Evolutionary conservation across 2,329 filamentous ascomycete genomes (phyloP).

Genomic region (Fusarium sp.): DNA sequence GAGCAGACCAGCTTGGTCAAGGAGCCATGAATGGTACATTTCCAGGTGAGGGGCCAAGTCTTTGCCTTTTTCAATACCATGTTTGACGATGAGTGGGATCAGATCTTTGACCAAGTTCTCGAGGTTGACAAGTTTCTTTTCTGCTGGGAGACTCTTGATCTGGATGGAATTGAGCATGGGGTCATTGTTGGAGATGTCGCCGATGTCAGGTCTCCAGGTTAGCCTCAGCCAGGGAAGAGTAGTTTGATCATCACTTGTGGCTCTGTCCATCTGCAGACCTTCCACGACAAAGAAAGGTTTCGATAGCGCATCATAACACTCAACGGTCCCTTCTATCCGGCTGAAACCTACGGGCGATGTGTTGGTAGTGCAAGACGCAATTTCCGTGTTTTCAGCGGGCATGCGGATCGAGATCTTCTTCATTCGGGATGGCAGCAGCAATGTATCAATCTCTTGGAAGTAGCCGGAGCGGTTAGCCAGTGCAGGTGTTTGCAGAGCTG

Average conservation of each 20-base stretch:
- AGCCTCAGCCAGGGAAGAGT: conserved; percentile 45
- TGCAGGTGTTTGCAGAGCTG: conserved; percentile 43
- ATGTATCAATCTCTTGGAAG: conserved; percentile 46
- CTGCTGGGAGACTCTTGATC: conserved; percentile 44
- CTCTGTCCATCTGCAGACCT: conserved; percentile 45
- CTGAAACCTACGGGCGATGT: conserved; percentile 43
- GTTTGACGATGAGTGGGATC: conserved; percentile 39
- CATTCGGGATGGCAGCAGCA: conserved; percentile 41
- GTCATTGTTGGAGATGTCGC: conserved; percentile 43
- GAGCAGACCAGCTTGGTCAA: conserved; percentile 37
- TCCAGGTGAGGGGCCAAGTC: conserved; percentile 34
- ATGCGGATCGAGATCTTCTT: conserved; percentile 45
- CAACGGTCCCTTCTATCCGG: conserved; percentile 38
- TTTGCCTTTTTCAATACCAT: conserved; percentile 34
- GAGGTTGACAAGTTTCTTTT: conserved; percentile 44
- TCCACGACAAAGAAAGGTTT: conserved; percentile 43
- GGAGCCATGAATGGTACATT: conserved; percentile 36
- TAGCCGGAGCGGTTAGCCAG: conserved; percentile 41
- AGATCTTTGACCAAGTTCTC: conserved; percentile 44
- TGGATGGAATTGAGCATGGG: conserved; percentile 40
- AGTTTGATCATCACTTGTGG: conserved; percentile 36
- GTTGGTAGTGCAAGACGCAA: conserved; percentile 36
- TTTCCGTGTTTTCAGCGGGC: conserved; percentile 38
- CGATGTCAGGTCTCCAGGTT: conserved; percentile 43
- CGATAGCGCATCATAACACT: conserved; percentile 38